phyloP scores from a whole-genome alignment of 2,329 filamentous ascomycete species.

The Fusarium sublunatum region DNA sequence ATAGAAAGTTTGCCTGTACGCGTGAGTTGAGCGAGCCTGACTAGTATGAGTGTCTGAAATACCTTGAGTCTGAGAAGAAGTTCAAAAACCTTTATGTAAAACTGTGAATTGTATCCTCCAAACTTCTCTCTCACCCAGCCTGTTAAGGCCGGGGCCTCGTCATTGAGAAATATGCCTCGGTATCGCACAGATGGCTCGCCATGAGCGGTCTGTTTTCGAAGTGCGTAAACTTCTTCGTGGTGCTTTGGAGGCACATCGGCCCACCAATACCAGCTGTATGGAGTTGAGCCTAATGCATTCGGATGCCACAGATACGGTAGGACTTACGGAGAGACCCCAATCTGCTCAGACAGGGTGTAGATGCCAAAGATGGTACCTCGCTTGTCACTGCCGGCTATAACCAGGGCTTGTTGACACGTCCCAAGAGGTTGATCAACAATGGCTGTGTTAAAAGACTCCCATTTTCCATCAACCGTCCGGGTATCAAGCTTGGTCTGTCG shows the following conservation, averaged over 20 bases:
- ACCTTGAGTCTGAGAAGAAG: conserved; percentile 52
- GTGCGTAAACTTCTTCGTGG: conserved; percentile 6
- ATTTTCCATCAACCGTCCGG: conserved; percentile 12
- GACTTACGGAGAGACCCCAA: conserved; percentile 33
- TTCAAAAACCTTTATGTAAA: conserved; percentile 73
- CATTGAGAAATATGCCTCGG: conserved; percentile 71
- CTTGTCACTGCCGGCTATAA: conserved; percentile 27
- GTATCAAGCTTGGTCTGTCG: not conserved
- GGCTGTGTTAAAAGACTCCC: conserved; percentile 24
- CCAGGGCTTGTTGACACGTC: not conserved
- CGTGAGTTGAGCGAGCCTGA: not conserved
- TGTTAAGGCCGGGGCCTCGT: conserved; percentile 60
- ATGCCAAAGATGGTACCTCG: conserved; percentile 25
- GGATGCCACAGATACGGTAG: fast-evolving
- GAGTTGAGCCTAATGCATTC: fast-evolving
- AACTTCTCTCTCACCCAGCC: conserved; percentile 65
- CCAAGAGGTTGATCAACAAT: not conserved
- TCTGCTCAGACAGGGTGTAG: conserved; percentile 32
- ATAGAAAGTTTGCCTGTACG: conserved; percentile 68
- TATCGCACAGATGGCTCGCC: conserved; percentile 68
- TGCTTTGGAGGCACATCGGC: conserved; percentile 30
- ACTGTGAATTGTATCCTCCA: conserved; percentile 64
- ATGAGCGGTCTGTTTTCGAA: conserved; percentile 39
- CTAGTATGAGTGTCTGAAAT: fast-evolving
- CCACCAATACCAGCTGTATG: conserved; percentile 38